Evolutionary conservation across 2,329 filamentous ascomycete genomes (phyloP).

Genomic region (Penicillium vulpinum): DNA sequence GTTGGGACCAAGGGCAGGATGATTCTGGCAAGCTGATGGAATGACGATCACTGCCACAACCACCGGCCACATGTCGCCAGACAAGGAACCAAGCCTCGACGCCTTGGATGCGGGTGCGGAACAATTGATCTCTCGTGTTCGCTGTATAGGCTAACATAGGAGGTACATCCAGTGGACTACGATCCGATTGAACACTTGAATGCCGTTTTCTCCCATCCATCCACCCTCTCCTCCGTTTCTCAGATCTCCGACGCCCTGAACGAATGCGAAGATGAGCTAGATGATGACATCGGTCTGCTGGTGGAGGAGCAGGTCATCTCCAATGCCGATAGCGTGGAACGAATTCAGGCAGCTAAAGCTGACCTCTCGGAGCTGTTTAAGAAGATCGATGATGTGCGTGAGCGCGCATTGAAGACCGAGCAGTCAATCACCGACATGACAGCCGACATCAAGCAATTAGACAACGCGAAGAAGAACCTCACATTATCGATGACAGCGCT

Average conservation of each 20-base stretch:
- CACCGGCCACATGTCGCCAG: slow-evolving; percentile 41
- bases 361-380: slow-evolving; percentile 88
- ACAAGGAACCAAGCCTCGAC: slow-evolving; percentile 40
- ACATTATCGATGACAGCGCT: slow-evolving; percentile 97
- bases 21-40: slow-evolving; percentile 32
- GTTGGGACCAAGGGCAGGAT: slow-evolving; percentile 19
- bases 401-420: slow-evolving; percentile 86
- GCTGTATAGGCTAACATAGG: slow-evolving; percentile 7
- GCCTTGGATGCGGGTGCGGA: slow-evolving; percentile 48
- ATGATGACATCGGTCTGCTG: slow-evolving; percentile 71
- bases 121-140: slow-evolving; percentile 1
- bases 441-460: slow-evolving; percentile 94
- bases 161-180: slow-evolving; percentile 66
- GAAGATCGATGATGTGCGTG: slow-evolving; percentile 91
- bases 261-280: slow-evolving; percentile 77
- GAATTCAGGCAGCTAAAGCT: slow-evolving; percentile 86
- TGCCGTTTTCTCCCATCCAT: slow-evolving; percentile 85
- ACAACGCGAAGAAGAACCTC: slow-evolving; percentile 94
- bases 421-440: slow-evolving; percentile 98
- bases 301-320: slow-evolving; percentile 76
- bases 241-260: slow-evolving; percentile 73
- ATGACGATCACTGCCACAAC: slow-evolving; percentile 36
- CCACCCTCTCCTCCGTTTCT: slow-evolving; percentile 74
- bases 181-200: slow-evolving; percentile 93
- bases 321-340: slow-evolving; percentile 81